These are phyloP conservation scores for Phytopythium boreale DNA, from an alignment of 352 stramenopile species.

Conservation along the genomic window DNA sequence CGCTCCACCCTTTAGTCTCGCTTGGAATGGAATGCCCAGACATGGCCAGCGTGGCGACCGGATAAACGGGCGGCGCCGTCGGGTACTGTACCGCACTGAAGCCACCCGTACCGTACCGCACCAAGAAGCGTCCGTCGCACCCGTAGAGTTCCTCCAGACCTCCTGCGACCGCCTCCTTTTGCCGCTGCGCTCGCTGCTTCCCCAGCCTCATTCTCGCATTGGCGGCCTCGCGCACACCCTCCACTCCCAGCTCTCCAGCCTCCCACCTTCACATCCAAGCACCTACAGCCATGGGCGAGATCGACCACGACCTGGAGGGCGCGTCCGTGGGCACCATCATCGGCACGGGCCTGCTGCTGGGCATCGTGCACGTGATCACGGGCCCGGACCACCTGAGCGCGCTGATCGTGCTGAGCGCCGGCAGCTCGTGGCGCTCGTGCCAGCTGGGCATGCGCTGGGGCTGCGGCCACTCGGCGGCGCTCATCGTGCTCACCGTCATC, in stretches of 20 bases:
- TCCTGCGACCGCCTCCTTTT: too few relatives aligned
- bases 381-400: slow-evolving; percentile 88
- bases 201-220: not conserved
- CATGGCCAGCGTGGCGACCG: not conserved
- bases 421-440: slow-evolving; percentile 67
- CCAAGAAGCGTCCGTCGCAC: not conserved
- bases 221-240: not conserved
- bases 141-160: not conserved
- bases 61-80: not conserved
- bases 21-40: not conserved
- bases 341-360: slow-evolving; percentile 45
- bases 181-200: not conserved
- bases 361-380: slow-evolving; percentile 57
- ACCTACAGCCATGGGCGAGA: slow-evolving; percentile 22
- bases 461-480: slow-evolving; percentile 69
- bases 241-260: not conserved
- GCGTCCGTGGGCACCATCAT: slow-evolving; percentile 39
- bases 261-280: not conserved
- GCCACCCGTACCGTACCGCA: too few relatives aligned
- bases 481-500: slow-evolving; percentile 64
- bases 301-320: slow-evolving; percentile 28
- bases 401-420: slow-evolving; percentile 75
- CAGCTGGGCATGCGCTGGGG: slow-evolving; percentile 86
- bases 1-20: not conserved
- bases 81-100: not conserved